These are phyloP conservation scores for Exophiala xenobiotica DNA, from an alignment of 2,329 filamentous ascomycete genomes.

Conservation along the genomic window DNA sequence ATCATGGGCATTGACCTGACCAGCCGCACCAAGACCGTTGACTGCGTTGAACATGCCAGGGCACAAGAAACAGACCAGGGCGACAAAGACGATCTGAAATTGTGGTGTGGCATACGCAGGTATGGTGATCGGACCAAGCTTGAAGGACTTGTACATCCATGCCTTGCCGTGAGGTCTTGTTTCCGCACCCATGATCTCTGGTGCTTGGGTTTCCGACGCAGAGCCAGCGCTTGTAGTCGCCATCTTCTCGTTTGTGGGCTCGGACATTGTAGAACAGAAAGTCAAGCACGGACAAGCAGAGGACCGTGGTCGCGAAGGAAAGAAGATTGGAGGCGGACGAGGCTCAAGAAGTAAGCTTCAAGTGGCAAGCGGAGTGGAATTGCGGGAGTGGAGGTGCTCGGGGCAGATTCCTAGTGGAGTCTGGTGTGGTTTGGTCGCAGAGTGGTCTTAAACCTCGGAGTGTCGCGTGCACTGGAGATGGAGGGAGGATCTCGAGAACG, in stretches of 20 bases:
- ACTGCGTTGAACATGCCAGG: constrained; percentile 73
- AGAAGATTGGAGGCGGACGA: background rate
- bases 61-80: constrained; percentile 69
- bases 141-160: constrained; percentile 68
- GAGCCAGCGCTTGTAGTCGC: constrained; percentile 16
- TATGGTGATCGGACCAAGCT: constrained; percentile 54
- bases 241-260: constrained; percentile 28
- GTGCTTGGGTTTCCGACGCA: constrained; percentile 18
- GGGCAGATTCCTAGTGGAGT: constrained; percentile 22
- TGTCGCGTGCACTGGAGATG: constrained; percentile 18
- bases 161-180: constrained; percentile 34
- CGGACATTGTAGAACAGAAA: constrained; percentile 14
- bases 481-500: constrained; percentile 2
- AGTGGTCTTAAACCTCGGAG: constrained; percentile 1
- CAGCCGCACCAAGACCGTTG: constrained; percentile 64
- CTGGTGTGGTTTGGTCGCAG: constrained; percentile 2
- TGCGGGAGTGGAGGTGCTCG: constrained; percentile 11
- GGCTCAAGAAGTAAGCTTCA: background rate
- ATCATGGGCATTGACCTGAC: constrained; percentile 56
- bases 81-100: constrained; percentile 69
- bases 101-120: constrained; percentile 73
- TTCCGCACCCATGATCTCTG: constrained; percentile 11
- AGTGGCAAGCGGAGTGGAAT: constrained; percentile 12
- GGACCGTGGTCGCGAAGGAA: background rate
- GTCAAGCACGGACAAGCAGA: background rate